phyloP scores from a whole-genome alignment of 352 stramenopile genomes.

The Globisporangium emineosum region DNA sequence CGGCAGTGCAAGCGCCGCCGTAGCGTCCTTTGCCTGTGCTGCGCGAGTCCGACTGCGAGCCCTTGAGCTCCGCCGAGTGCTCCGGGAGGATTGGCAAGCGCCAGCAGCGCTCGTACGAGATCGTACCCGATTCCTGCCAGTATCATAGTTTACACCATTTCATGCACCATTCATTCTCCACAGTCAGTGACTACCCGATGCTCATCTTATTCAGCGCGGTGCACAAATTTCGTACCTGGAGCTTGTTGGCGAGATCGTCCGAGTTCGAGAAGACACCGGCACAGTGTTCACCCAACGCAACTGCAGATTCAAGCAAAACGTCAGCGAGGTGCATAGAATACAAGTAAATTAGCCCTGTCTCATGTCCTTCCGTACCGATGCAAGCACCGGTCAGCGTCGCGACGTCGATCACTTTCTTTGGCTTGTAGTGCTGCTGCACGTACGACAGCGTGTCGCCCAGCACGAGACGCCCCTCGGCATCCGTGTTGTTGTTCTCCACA shows the following conservation, averaged over 20 bases:
- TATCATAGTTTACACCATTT: background rate
- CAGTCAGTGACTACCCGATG: background rate
- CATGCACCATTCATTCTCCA: slow-evolving; percentile 6
- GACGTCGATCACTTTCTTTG: slow-evolving; percentile 92
- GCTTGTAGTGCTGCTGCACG: slow-evolving; percentile 84
- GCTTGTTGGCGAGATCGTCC: slow-evolving; percentile 67
- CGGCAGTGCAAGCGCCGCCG: slow-evolving; percentile 78
- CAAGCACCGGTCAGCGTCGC: slow-evolving; percentile 92
- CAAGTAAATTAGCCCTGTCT: background rate
- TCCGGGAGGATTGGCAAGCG: slow-evolving; percentile 85
- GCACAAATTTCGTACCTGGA: slow-evolving; percentile 31
- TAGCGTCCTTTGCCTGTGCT: slow-evolving; percentile 78
- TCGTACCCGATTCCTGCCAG: slow-evolving; percentile 42
- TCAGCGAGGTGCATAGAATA: background rate
- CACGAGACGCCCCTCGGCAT: slow-evolving; percentile 91
- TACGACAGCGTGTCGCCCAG: slow-evolving; percentile 89
- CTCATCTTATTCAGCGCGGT: background rate
- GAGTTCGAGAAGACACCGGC: slow-evolving; percentile 93
- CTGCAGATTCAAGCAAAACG: too few species aligned
- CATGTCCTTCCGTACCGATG: slow-evolving; percentile 39
- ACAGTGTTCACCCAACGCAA: slow-evolving; percentile 86
- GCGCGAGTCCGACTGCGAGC: slow-evolving; percentile 72
- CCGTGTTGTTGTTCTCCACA: slow-evolving; percentile 92
- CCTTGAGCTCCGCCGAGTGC: slow-evolving; percentile 81
- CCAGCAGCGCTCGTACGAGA: slow-evolving; percentile 86